Evolutionary conservation across 2,329 filamentous ascomycete species (phyloP), one percentile per base, ranked within the genome.

Genomic region (Pseudomassariella vexata): DNA sequence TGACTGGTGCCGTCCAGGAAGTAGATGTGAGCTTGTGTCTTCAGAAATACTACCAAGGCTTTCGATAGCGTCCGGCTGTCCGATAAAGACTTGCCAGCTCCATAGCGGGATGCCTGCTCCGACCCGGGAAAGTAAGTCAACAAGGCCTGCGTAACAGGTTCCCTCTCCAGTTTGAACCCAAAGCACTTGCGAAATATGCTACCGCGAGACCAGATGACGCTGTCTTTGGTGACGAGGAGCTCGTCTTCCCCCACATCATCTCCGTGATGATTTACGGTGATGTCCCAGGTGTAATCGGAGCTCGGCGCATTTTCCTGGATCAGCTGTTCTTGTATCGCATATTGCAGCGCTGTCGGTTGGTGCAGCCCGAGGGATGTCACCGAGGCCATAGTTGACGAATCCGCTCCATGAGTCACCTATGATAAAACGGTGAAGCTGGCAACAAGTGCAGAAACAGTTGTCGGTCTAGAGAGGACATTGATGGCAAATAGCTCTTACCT

Each of bases 321-420:
- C 24, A 94, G 72, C 36, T 79, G 74, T 59, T 96, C 89, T 46
- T 81, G 72, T 46, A 95, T 74, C 42, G 94, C 79, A 65, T 92
- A 87, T 40, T 77, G 78, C 42, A 96, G 70, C 43, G 83, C 88
- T 39, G 84, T 77, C 39, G 94, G 89, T 63, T 84, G 80, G 66
- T 96, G 90, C 53, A 95, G 71, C 58, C 92, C 92, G 51, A 95
- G 75, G 44, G 90, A 95, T 59, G 79, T 85, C 62, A 95, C 78
- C 55, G 84, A 80, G 47, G 90, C 90, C 94, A 98, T 98, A 32
- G 31, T 28, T 10, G 31, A 23, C 18, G 30, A 11, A 11, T 18
- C 12, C 3, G 22, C 38, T 46, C 47, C 48, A 50, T 49, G n/a
- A n/a, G n/a, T n/a, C n/a, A n/a, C n/a, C n/a, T n/a, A 24, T n/a